Evolutionary conservation across 2,329 filamentous ascomycete genomes (phyloP), one percentile per base, ranked within the genome.

Genomic region (Aspergillus transmontanensis): DNA sequence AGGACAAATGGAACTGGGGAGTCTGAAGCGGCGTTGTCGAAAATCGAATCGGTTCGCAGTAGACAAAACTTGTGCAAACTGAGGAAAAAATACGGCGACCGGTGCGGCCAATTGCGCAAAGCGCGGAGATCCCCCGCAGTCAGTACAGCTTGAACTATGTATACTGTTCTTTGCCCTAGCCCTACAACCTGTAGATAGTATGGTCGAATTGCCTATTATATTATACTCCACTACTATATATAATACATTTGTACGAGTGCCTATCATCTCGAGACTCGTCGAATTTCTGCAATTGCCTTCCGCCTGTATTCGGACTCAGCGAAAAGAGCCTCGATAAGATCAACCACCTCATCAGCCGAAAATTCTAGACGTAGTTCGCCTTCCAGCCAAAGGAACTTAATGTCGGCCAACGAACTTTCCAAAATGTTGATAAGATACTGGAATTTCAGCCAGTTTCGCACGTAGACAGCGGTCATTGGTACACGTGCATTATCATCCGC

Each of bases 341-440:
- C 87, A 16, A 88, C 79, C 10, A 90, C 83, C 72, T 90, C 87
- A 39, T 87, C 86, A 3, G 79, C 79, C 28, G 82, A 82, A 76
- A 89, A 89, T 70, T 89, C 87, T 60, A 89, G 72, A 64, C 83
- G 84, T 69, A 90, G 70, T 73, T 87, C 87, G n/a, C 86, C 86
- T 68, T 90, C 87, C 3, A 81, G 82, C 87, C 87, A 90, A 50
- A 89, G 73, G 66, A 85, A 89, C 69, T 85, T 88, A 76, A 90
- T 89, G 69, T 90, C 87, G 23, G 85, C 87, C 19, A 90, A 76
- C 56, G 83, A 86, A 60, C 85, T 85, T 59, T 89, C 87, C 58
- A 90, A 72, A 51, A 90, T 88, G 67, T 89, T 87, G 48, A 83
- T 78, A 58, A 90, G 72, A 68, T 89, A 89, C 71, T 88, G 86